Conservation (phyloP, 2,329 filamentous ascomycete genomes). For the Ophioceras dolichostomum region DNA sequence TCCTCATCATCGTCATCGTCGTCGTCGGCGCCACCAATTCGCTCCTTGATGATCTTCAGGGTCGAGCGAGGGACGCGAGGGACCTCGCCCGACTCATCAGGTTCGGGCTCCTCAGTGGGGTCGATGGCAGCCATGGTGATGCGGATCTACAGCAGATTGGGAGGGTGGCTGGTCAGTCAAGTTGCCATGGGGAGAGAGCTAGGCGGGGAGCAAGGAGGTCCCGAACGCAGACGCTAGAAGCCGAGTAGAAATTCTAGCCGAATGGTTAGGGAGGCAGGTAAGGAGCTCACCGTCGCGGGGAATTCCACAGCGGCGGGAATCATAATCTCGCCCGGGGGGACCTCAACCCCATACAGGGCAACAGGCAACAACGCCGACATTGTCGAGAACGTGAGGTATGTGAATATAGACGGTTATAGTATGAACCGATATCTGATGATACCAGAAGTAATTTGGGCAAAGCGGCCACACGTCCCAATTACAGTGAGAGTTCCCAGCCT, state of each 20-base stretch:
- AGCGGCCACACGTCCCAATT: no score
- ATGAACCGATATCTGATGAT: no score
- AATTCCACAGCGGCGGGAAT: slow-evolving; percentile 69
- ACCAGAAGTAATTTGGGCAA: no score
- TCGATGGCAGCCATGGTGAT: slow-evolving; percentile 99
- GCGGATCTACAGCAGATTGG: no score
- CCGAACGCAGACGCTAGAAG: neutral
- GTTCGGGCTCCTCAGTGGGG: slow-evolving; percentile 63
- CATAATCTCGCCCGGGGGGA: slow-evolving; percentile 73
- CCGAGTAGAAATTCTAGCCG: no score
- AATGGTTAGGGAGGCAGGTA: no score
- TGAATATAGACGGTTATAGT: no score
- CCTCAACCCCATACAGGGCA: slow-evolving; percentile 82
- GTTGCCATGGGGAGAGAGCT: no score
- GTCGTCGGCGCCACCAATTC: slow-evolving; percentile 33
- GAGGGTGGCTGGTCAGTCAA: no score
- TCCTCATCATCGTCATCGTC: slow-evolving; percentile 57
- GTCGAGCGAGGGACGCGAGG: slow-evolving; percentile 64
- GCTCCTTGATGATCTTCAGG: slow-evolving; percentile 73
- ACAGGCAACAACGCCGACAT: neutral
- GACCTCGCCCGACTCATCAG: slow-evolving; percentile 48
- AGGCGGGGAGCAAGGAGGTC: neutral
- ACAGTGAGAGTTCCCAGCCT: no score
- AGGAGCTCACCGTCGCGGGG: slow-evolving; percentile 74
- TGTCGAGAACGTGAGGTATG: no score